Percentiles rank a stretch among this genome's conserved stretches.
Evolutionary conservation across 345 rosid species (phyloP).

Genomic region (Salix caprea): DNA sequence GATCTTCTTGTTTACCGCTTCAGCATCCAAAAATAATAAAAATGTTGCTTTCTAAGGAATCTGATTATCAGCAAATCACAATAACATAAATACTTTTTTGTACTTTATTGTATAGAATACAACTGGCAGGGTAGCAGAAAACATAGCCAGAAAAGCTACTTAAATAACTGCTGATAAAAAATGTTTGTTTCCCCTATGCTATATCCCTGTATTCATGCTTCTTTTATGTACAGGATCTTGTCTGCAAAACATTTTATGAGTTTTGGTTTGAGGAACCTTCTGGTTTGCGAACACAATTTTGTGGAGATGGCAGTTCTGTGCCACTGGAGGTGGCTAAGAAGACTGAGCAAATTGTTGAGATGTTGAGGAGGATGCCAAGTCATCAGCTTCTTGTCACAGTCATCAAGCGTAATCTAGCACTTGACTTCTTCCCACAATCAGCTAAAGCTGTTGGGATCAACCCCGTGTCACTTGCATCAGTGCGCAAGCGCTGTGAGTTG

Average conservation of each 20-base stretch:
- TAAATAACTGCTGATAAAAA: no score
- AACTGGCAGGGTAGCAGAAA: no score
- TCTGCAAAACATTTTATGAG: slow-evolving; percentile 97
- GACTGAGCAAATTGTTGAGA: slow-evolving; percentile 95
- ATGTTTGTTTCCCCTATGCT: neutral
- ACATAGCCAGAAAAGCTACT: no score
- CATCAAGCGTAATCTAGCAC: slow-evolving; percentile 82
- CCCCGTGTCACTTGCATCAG: slow-evolving; percentile 76
- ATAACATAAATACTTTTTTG: no score
- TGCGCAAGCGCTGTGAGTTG: slow-evolving; percentile 85
- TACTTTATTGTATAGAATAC: no score
- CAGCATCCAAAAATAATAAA: no score
- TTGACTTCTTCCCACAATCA: slow-evolving; percentile 92
- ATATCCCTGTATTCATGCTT: neutral
- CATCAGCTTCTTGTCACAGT: slow-evolving; percentile 85
- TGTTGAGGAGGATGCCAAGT: slow-evolving; percentile 69
- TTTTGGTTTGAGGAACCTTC: slow-evolving; percentile 98
- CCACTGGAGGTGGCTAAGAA: slow-evolving; percentile 83
- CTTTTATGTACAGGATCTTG: slow-evolving; percentile 66
- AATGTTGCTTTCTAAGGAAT: no score
- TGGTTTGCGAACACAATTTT: slow-evolving; percentile 58
- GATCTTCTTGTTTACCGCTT: no score
- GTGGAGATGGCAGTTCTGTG: slow-evolving; percentile 81
- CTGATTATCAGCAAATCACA: no score
- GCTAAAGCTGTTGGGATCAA: slow-evolving; percentile 95